A percentile compares a stretch with the other conserved stretches of the same genome.
These are phyloP conservation scores for Prunus kanzakura DNA, from an alignment of 306 rosid genomes.

Conservation along the genomic window DNA sequence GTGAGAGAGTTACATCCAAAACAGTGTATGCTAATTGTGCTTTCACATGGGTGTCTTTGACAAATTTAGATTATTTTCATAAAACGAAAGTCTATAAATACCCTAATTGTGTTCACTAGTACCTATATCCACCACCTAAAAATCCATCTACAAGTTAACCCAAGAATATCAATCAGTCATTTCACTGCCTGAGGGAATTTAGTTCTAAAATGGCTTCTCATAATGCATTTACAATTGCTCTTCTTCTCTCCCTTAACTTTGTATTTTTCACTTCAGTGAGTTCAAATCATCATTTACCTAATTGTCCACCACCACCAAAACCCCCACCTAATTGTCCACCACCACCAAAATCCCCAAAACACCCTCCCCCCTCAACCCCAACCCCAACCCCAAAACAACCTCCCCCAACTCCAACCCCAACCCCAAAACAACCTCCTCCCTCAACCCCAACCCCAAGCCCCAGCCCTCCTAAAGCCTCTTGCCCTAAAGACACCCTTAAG, in stretches of 20 bases:
- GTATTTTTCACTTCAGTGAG: conserved; percentile 24
- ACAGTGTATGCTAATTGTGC: neutral
- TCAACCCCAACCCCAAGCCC: neutral
- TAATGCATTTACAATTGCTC: conserved; percentile 15
- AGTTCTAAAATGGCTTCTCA: conserved; percentile 21
- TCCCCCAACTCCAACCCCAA: neutral
- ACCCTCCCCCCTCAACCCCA: too few species aligned
- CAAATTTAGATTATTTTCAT: neutral
- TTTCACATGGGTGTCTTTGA: conserved; percentile 14
- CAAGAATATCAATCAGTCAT: neutral
- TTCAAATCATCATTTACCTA: conserved; percentile 4
- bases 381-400: neutral
- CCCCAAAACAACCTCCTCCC: neutral
- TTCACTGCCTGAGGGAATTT: neutral
- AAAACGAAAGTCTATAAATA: conserved; percentile 10
- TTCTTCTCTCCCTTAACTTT: conserved; percentile 25
- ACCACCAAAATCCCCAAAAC: too few species aligned
- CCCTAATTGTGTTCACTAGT: neutral
- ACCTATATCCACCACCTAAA: neutral
- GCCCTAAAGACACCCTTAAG: conserved; percentile 46
- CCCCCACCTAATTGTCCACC: neutral
- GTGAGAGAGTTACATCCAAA: conserved; percentile 1
- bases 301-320: neutral
- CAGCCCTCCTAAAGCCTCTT: conserved; percentile 13
- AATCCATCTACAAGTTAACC: neutral